phyloP scores from a whole-genome alignment of 2,329 filamentous ascomycete genomes.

The Talaromyces rugulosus region DNA sequence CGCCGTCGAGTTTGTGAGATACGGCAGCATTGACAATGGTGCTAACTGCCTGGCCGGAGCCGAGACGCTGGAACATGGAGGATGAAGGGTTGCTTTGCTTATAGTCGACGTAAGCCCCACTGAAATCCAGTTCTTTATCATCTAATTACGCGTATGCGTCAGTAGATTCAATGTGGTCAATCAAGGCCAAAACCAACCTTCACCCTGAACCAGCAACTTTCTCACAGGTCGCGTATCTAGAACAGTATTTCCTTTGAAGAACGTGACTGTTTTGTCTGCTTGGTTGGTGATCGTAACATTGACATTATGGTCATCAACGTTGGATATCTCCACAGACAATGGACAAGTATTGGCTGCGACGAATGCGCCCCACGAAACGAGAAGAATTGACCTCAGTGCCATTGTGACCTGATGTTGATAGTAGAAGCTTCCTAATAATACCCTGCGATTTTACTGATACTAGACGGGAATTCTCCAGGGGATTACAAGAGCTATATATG shows the following conservation, averaged over 20 bases:
- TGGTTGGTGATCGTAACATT: background rate
- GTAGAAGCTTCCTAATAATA: background rate
- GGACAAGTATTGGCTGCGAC: background rate
- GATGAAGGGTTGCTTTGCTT: background rate
- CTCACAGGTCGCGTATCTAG: background rate
- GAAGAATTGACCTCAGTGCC: background rate
- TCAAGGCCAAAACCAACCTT: background rate
- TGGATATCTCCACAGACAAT: background rate
- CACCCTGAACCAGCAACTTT: background rate
- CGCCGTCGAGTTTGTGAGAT: background rate
- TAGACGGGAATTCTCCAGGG: background rate
- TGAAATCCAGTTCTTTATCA: background rate
- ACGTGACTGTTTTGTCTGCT: background rate
- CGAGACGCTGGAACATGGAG: background rate
- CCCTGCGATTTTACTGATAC: background rate
- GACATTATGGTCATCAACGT: background rate
- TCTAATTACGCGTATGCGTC: background rate
- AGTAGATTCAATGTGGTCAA: background rate
- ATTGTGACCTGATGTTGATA: background rate
- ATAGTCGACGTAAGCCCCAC: background rate
- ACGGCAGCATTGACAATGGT: background rate
- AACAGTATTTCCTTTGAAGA: background rate
- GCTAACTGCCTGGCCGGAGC: background rate
- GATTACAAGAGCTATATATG: background rate
- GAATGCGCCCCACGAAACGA: background rate